phyloP scores from a whole-genome alignment of 2,329 filamentous ascomycete species.

The Kalmusia sp. region DNA sequence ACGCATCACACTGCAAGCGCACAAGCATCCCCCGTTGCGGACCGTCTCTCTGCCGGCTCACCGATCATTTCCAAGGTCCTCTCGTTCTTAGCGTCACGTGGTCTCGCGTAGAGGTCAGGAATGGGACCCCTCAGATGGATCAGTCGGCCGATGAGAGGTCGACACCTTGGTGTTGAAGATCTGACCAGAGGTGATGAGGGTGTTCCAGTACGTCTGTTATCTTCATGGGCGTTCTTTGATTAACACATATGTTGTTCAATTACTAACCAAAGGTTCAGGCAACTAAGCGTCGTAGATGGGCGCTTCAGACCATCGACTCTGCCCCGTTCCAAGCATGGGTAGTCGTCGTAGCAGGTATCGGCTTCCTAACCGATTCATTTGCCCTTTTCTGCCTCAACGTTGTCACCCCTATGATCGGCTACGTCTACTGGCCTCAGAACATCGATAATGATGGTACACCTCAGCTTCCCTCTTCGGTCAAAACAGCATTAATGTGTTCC shows the following conservation, averaged over 20 bases:
- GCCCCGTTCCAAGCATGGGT: constrained; percentile 45
- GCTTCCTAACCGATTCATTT: constrained; percentile 50
- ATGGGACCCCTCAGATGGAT: constrained; percentile 43
- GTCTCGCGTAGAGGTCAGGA: neutral
- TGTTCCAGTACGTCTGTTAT: constrained; percentile 30
- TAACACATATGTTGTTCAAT: neutral
- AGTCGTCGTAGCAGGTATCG: constrained; percentile 48
- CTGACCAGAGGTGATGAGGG: constrained; percentile 40
- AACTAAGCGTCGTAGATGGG: constrained; percentile 38
- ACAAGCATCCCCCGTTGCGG: neutral
- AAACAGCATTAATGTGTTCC: constrained; percentile 47
- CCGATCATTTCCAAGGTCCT: constrained; percentile 8
- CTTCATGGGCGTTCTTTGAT: no score
- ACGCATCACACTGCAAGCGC: constrained; percentile 1
- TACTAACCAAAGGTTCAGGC: constrained; percentile 18
- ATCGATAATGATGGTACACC: constrained; percentile 27
- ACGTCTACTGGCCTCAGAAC: constrained; percentile 46
- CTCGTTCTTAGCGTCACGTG: neutral
- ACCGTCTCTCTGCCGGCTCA: neutral
- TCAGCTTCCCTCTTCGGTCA: constrained; percentile 34
- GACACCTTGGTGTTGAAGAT: constrained; percentile 37
- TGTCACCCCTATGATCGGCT: constrained; percentile 49
- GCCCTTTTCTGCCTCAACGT: constrained; percentile 50
- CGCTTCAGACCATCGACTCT: constrained; percentile 41
- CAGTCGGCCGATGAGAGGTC: constrained; percentile 37